Percentiles rank a stretch among this genome's conserved stretches.
Evolutionary conservation across 2,329 filamentous ascomycete genomes (phyloP).

Genomic region (Curvularia hawaiiensis): DNA sequence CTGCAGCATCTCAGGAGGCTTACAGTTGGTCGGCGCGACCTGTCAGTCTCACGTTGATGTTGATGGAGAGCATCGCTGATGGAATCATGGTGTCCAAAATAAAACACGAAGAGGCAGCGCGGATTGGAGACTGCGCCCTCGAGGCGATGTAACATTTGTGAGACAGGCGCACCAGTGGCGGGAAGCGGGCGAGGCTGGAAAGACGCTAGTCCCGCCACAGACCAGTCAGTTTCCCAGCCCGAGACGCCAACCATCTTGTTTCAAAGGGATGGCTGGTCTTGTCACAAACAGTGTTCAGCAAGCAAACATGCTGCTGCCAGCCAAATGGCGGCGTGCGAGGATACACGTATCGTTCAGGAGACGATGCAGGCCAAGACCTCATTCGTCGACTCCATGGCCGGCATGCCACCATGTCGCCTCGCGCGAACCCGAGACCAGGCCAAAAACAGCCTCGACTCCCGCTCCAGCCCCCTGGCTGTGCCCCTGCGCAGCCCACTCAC

Average conservation of each 20-base stretch:
- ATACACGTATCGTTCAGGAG: background rate
- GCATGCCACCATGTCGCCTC: conserved; percentile 4
- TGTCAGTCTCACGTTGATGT: background rate
- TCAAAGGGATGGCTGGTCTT: background rate
- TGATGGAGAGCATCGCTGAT: background rate
- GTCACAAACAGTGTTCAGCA: background rate
- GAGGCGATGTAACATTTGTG: conserved; percentile 6
- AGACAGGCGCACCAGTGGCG: background rate
- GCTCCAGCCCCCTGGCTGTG: conserved; percentile 8
- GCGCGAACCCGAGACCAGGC: conserved; percentile 6
- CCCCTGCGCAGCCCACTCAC: conserved; percentile 9
- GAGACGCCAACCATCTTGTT: background rate
- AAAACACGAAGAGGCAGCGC: background rate
- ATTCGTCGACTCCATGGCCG: background rate
- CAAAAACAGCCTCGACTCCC: conserved; percentile 5
- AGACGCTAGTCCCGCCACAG: background rate
- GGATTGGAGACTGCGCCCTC: background rate
- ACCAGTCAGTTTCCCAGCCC: background rate
- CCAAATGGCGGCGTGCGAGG: background rate
- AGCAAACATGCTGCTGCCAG: background rate
- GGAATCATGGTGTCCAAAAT: background rate
- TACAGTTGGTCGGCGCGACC: background rate
- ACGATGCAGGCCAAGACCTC: background rate
- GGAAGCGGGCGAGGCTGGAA: conserved; percentile 4
- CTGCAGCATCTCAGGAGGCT: background rate